Percentiles rank a stretch among this genome's conserved stretches.
These are phyloP conservation scores for Ramaria sp. DNA, from an alignment of 768 basidiomycete species.

Conservation along the genomic window DNA sequence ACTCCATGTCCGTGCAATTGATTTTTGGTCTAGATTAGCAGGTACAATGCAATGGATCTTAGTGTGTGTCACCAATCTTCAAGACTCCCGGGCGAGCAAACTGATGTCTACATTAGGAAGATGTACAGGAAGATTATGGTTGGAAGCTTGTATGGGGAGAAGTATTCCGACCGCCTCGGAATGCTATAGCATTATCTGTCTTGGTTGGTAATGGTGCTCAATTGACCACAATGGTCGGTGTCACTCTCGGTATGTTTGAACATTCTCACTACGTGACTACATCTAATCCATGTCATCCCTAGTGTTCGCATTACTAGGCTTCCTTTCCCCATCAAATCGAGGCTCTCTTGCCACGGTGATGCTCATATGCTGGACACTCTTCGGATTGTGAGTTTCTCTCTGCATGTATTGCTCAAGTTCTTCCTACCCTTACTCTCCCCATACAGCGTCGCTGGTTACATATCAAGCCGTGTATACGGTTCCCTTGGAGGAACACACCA, in stretches of 20 bases:
- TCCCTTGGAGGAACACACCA: constrained; percentile 71
- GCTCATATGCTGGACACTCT: constrained; percentile 91
- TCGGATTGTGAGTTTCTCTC: constrained; percentile 51
- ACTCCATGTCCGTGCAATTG: constrained; percentile 1
- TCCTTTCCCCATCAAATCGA: constrained; percentile 91
- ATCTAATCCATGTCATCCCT: background rate
- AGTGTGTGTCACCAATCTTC: constrained; percentile 38
- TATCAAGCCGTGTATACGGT: constrained; percentile 72
- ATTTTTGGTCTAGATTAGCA: constrained; percentile 49
- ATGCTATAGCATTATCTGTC: constrained; percentile 69
- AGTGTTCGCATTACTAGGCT: constrained; percentile 90
- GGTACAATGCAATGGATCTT: constrained; percentile 93
- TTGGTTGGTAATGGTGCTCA: constrained; percentile 89
- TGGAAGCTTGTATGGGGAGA: constrained; percentile 98
- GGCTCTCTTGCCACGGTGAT: constrained; percentile 90
- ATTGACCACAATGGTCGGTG: constrained; percentile 72
- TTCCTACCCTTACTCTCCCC: constrained; percentile 9
- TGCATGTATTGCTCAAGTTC: background rate
- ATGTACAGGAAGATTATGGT: constrained; percentile 95
- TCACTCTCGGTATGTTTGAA: constrained; percentile 59
- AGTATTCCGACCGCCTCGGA: constrained; percentile 77
- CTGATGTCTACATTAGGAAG: constrained; percentile 43
- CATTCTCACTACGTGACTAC: background rate
- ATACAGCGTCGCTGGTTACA: constrained; percentile 77
- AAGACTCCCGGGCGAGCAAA: background rate